phyloP scores from a whole-genome alignment of 148 eudicot species.

The Silene uniflora region DNA sequence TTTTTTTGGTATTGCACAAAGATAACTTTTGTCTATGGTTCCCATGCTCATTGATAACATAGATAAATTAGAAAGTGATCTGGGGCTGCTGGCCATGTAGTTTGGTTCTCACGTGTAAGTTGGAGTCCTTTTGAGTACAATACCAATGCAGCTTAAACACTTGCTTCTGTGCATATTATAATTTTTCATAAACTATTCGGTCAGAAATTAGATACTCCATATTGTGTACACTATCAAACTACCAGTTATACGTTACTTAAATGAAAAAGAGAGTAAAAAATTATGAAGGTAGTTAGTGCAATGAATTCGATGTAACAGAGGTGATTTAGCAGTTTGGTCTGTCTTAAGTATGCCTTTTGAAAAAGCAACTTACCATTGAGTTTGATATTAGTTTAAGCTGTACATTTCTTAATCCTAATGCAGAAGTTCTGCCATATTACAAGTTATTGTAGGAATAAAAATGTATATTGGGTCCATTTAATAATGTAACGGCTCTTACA shows the following conservation, averaged over 20 bases:
- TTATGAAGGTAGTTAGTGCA: not conserved
- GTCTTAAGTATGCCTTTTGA: not conserved
- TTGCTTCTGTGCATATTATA: conserved; percentile 12
- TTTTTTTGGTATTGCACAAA: conserved; percentile 23
- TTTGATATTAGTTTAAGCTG: not conserved
- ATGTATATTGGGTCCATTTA: not conserved
- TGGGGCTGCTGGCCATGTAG: conserved; percentile 18
- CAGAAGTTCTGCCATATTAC: not conserved
- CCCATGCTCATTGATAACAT: conserved; percentile 31
- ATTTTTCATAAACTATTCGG: not conserved
- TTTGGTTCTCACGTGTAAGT: conserved; percentile 33
- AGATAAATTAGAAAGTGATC: conserved; percentile 22
- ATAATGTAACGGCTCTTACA: not conserved
- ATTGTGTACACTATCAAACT: not conserved
- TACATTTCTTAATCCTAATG: not conserved
- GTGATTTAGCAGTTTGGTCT: conserved; percentile 8
- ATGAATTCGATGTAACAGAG: not conserved
- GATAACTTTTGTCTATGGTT: conserved; percentile 27
- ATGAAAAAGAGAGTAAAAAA: not conserved
- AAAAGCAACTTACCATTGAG: not conserved
- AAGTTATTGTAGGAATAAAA: not conserved
- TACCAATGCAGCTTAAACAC: conserved; percentile 26
- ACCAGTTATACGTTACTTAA: not conserved
- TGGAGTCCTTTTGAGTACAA: conserved; percentile 25
- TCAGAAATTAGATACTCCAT: conserved; percentile 18